Evolutionary conservation across 257 asterid genomes (phyloP), one percentile per base, ranked within the genome.

Genomic region (Solanum tacnaense): DNA sequence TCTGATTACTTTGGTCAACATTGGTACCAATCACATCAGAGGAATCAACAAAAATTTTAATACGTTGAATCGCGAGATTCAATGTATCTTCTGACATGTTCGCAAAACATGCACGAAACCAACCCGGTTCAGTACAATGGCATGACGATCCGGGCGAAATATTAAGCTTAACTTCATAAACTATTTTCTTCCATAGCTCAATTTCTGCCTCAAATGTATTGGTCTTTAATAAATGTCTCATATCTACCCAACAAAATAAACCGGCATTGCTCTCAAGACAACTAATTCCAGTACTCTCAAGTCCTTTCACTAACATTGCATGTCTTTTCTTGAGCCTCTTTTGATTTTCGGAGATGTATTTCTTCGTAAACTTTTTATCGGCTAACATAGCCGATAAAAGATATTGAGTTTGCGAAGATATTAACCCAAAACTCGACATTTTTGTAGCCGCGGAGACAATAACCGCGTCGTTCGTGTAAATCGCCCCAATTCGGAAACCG

Each of bases 91-190:
- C 65, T 31, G 87, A 67, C 78, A 85, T 65, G 34, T 85, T 85
- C 1, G 87, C 81, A 0, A 85, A 85, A 67, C 87, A 85, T 38
- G 21, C 60, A 29, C 87, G 81, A 9, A 85, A 85, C 87, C 87
- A 85, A 5, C 87, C 87, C 13, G 81, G 87, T 38, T 85, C 87
- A 25, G 39, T n/a, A 85, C 87, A 85, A 85, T 85, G 87, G 41
- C 87, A 85, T 9, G 74, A 65, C 2, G 87, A 85, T 13, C 79
- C 87, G 12, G 81, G 87, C 0, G 87, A 85, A 85, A 85, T 85
- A 58, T 85, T 85, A 1, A 85, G 20, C 23, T 36, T 35, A 15
- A 85, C 81, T 85, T 85, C 39, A 9, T 35, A 85, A 27, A 85
- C 87, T 15, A 85, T 62, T 85, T 67, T 65, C 7, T 85, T 85